phyloP scores from a whole-genome alignment of 1,284 basidiomycete species.

The Tilletia walkeri region DNA sequence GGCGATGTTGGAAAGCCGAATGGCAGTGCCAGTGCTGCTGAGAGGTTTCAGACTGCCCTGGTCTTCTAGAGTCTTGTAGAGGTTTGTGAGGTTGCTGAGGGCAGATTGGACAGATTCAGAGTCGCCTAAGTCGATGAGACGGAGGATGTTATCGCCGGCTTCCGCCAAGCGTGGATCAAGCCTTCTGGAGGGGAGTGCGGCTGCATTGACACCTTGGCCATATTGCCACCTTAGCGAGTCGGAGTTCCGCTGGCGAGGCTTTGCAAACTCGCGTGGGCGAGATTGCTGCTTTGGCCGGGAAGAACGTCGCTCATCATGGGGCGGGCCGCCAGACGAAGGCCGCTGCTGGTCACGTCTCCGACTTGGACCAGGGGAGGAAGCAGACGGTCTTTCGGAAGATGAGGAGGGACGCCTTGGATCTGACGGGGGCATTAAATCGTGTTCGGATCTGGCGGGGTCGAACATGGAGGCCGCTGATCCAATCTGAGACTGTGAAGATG shows the following conservation, averaged over 20 bases:
- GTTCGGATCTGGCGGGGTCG: constrained; percentile 17
- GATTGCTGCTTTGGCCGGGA: neutral
- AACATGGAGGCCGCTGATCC: neutral
- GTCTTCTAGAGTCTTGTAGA: neutral
- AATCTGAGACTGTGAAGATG: too few species aligned
- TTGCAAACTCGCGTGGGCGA: neutral
- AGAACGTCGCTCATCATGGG: neutral
- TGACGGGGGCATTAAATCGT: constrained; percentile 38
- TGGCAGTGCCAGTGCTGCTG: neutral
- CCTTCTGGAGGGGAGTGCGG: neutral
- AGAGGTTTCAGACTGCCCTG: neutral
- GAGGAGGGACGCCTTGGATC: constrained; percentile 22
- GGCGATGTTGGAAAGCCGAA: neutral
- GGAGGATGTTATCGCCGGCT: neutral
- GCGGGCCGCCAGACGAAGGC: too few species aligned
- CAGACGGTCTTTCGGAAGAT: constrained; percentile 20
- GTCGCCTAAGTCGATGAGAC: neutral
- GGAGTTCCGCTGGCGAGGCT: neutral
- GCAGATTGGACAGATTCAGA: neutral
- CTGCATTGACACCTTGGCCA: neutral
- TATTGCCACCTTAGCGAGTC: neutral
- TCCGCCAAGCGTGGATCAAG: neutral
- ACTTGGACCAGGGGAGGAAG: neutral
- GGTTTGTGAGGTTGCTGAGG: neutral
- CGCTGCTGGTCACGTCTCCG: neutral